A percentile compares a stretch with the other conserved stretches of the same genome.
Conservation (phyloP, 2,329 filamentous ascomycete species). For the Penicillium corylophilum region DNA sequence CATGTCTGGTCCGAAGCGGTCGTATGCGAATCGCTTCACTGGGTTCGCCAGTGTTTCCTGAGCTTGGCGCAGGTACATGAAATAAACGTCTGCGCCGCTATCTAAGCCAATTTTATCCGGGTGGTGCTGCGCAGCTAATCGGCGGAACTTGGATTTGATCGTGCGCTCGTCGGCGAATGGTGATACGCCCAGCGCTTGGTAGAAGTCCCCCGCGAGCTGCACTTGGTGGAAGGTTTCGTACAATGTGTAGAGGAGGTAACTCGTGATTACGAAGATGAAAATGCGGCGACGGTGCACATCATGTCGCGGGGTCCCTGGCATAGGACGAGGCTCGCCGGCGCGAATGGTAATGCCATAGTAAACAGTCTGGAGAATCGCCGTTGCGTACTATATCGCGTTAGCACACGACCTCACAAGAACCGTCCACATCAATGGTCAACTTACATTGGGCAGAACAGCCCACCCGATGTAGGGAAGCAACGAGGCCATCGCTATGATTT, state of each 20-base stretch:
- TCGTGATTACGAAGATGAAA: slow-evolving; percentile 75
- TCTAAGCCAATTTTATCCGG: slow-evolving; percentile 71
- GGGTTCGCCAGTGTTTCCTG: slow-evolving; percentile 79
- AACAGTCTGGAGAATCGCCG: slow-evolving; percentile 72
- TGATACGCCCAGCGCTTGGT: slow-evolving; percentile 70
- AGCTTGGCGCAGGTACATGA: slow-evolving; percentile 79
- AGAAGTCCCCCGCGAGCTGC: slow-evolving; percentile 70
- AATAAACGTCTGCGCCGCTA: slow-evolving; percentile 54
- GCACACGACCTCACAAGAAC: not conserved
- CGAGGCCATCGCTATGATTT: slow-evolving; percentile 35
- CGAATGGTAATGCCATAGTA: slow-evolving; percentile 89
- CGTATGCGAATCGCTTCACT: slow-evolving; percentile 79
- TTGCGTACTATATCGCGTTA: slow-evolving; percentile 61
- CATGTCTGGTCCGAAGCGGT: slow-evolving; percentile 77
- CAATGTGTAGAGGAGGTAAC: slow-evolving; percentile 87
- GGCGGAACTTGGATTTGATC: slow-evolving; percentile 81
- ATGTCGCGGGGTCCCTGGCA: slow-evolving; percentile 65
- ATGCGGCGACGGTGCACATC: slow-evolving; percentile 75
- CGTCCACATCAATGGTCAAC: slow-evolving; percentile 22
- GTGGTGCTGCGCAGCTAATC: slow-evolving; percentile 67
- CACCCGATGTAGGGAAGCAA: slow-evolving; percentile 59
- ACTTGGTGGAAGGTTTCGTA: slow-evolving; percentile 87
- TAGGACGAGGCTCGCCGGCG: slow-evolving; percentile 79
- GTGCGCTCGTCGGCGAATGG: slow-evolving; percentile 68
- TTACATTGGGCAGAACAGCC: slow-evolving; percentile 62